phyloP scores from a whole-genome alignment of 805 yeast genomes.

The Yamadazyma kitorensis region DNA sequence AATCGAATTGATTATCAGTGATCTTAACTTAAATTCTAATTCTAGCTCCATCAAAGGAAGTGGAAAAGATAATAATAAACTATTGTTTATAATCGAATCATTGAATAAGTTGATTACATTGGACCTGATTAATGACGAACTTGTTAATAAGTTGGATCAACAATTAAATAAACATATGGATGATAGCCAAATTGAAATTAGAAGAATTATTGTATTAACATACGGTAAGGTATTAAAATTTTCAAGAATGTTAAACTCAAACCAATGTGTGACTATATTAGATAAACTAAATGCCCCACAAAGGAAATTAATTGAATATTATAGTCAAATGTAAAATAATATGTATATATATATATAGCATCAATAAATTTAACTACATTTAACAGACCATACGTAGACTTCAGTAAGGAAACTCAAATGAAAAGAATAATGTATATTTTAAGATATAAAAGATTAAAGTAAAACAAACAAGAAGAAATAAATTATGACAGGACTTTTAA shows the following conservation, averaged over 20 bases:
- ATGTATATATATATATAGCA: no score
- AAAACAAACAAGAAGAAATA: conserved; percentile 2
- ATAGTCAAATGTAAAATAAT: conserved; percentile 22
- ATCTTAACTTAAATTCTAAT: no score
- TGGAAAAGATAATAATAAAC: no score
- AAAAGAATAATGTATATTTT: neutral
- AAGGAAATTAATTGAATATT: conserved; percentile 46
- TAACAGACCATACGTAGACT: no score
- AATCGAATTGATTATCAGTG: no score
- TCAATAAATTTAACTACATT: no score
- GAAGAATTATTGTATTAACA: conserved; percentile 35
- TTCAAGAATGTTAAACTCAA: conserved; percentile 6
- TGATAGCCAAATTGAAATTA: conserved; percentile 31
- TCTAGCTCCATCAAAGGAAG: no score
- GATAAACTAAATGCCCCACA: conserved; percentile 41
- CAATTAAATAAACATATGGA: conserved; percentile 22
- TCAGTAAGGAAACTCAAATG: no score
- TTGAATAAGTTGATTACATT: conserved; percentile 1
- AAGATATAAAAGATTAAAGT: neutral
- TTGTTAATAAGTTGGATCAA: neutral
- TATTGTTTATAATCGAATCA: conserved; percentile 3
- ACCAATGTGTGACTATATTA: conserved; percentile 24
- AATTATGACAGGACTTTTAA: neutral
- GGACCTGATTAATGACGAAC: conserved; percentile 1
- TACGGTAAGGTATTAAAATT: conserved; percentile 35